A percentile compares a stretch with the other conserved stretches of the same genome.
Evolutionary conservation across 1,139 yeast species (phyloP).

Genomic region (Candida glucosophila): DNA sequence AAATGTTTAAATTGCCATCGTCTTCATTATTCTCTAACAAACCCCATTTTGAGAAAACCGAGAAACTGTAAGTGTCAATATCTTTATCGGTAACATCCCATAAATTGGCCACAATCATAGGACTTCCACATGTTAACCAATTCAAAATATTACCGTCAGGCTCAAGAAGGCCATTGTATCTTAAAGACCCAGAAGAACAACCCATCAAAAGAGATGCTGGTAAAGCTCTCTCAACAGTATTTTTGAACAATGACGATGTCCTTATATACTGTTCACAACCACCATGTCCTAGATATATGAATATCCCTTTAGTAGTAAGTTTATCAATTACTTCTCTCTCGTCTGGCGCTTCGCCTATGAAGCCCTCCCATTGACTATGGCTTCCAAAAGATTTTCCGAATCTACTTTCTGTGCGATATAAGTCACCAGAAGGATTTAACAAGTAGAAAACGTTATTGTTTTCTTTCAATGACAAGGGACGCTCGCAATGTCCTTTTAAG

Average conservation of each 20-base stretch:
- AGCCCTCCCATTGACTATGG: constrained; percentile 43
- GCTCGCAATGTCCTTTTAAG: constrained; percentile 14
- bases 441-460: constrained; percentile 38
- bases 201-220: constrained; percentile 81
- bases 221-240: constrained; percentile 16
- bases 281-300: constrained; percentile 87
- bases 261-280: constrained; percentile 83
- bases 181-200: constrained; percentile 77
- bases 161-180: constrained; percentile 51
- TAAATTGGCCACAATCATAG: constrained; percentile 73
- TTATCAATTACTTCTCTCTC: constrained; percentile 35
- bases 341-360: constrained; percentile 46
- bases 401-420: constrained; percentile 55
- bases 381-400: constrained; percentile 41
- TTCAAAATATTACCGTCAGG: constrained; percentile 72
- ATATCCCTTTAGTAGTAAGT: constrained; percentile 39
- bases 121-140: constrained; percentile 73
- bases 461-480: constrained; percentile 5
- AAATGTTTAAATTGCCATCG: constrained; percentile 17
- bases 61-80: constrained; percentile 66
- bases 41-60: constrained; percentile 58
- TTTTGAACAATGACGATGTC: constrained; percentile 17
- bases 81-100: constrained; percentile 99
- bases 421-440: constrained; percentile 78
- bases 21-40: constrained; percentile 18